Base-by-base conservation (phyloP, 139 green algal species). In the Bryopsis sp. region DNA sequence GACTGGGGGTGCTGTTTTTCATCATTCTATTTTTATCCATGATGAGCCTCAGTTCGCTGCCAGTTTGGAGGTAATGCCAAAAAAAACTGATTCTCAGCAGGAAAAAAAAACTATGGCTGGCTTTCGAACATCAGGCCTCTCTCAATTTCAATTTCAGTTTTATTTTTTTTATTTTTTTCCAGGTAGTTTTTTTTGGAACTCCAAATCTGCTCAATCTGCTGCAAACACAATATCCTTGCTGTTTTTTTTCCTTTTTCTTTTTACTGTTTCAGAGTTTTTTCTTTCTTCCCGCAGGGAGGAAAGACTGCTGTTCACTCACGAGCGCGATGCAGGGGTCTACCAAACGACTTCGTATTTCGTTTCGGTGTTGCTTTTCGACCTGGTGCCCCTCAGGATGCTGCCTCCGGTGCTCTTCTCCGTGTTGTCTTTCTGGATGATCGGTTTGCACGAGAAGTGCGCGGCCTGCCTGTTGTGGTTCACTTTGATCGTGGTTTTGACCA, bases 1-100 rank as follows among this genome's bases (percentile, higher is more conserved):
- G 85, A 2, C 71, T 84, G 34, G 80, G 81, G 22, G 75, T 81
- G 47, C 74, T 89, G 22, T 89, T 89, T 81, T 89, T 89, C 81
- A 79, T 86, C 57, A 73, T 89, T 28, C 78, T 92, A 15, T 92
- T 85, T 76, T 75, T 89, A 2, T 73, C 73, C 26, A 77, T 86
- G 46, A 88, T 92, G 81, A 74, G 70, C 35, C 76, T 92, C 48
- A 81, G 73, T 61, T 89, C 80, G 19, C 80, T 92, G 48, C 83
- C 85, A 2, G 76, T 92, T 28, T 92, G 85, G 85, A 38, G 62
- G 24, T 71, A 48, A 6, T 6, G 57, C 57, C 32, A n/a, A n/a
- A n/a, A n/a, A n/a, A n/a, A n/a, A n/a, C n/a, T n/a, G n/a, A n/a
- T n/a, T n/a, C n/a, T n/a, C n/a, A n/a, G n/a, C n/a, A n/a, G n/a